Base-by-base conservation (phyloP, 306 rosid species). In the Phaseolus lunatus region DNA sequence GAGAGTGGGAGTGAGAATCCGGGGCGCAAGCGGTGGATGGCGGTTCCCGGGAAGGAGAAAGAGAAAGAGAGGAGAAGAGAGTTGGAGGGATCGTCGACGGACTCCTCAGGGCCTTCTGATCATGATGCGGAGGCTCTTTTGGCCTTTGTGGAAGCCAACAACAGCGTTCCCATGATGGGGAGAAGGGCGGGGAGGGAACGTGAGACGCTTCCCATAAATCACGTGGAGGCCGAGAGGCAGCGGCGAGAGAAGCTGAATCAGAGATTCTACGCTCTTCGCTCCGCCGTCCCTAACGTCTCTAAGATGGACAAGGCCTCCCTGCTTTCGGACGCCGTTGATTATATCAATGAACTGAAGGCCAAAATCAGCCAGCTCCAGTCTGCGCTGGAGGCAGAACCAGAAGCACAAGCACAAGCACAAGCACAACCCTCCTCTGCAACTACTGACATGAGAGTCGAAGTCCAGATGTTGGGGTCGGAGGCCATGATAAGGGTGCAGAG, bases 301-400 rank as follows among this genome's bases (percentile, higher is more conserved):
- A 90, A 82, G 71, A 88, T 90, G 96, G 96, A 90, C 86, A 90
- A 90, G 43, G 93, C 91, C 2, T 90, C 96, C 13, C 43, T 90
- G 6, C 87, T 90, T 0, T 80, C 89, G 0, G 96, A 88, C 31
- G 96, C 96, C 0, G 86, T 85, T 1, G 35, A 74, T 0, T 90
- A 90, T 78, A 90, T 90, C 44, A 87, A 80, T 1, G 80, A 82
- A n/a, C 93, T 90, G 4, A 85, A 87, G 78, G 72, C 67, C 43
- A 88, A 70, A 56, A 37, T 83, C 10, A 72, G 70, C 3, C 57
- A 73, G 2, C 57, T 66, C 0, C 52, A 66, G 71, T 9, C 5
- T 1, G 18, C 29, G 1, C 39, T 65, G 0, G 33, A 41, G 71
- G 22, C 19, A n/a, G n/a, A n/a, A n/a, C n/a, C n/a, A n/a, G n/a